Conservation (phyloP, 352 stramenopile species). For the Aphanomyces euteiches region DNA sequence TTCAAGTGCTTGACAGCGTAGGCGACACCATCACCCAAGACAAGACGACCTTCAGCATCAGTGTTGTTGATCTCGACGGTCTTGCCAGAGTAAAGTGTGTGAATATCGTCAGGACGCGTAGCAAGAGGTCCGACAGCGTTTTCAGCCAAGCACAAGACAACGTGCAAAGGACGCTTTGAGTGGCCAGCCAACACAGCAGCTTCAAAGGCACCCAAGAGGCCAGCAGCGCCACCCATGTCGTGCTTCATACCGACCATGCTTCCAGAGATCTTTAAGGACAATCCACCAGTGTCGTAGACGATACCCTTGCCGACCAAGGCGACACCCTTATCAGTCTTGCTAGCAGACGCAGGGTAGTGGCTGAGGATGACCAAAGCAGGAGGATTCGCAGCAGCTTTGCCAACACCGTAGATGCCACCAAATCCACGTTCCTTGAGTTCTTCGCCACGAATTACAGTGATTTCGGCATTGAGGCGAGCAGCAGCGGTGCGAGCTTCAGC, state of each 20-base stretch:
- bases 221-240: constrained; percentile 88
- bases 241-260: constrained; percentile 93
- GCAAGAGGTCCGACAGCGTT: constrained; percentile 90
- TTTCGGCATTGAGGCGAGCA: constrained; percentile 57
- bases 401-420: constrained; percentile 90
- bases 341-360: constrained; percentile 50
- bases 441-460: constrained; percentile 86
- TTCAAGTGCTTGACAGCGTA: constrained; percentile 91
- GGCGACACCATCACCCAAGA: constrained; percentile 91
- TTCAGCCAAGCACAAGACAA: constrained; percentile 91
- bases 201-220: constrained; percentile 58
- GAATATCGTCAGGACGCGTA: constrained; percentile 92
- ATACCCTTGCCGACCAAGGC: constrained; percentile 94
- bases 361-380: constrained; percentile 90
- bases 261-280: constrained; percentile 89
- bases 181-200: constrained; percentile 82
- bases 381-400: constrained; percentile 83
- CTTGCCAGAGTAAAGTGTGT: constrained; percentile 92
- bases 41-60: constrained; percentile 92
- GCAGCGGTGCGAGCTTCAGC: constrained; percentile 63
- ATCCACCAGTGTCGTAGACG: constrained; percentile 95
- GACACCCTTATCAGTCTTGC: constrained; percentile 45
- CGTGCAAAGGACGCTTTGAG: constrained; percentile 75
- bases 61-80: constrained; percentile 98
- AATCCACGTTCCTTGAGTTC: constrained; percentile 87